Evolutionary conservation across 345 rosid genomes (phyloP).

Genomic region (Aethionema arabicum): DNA sequence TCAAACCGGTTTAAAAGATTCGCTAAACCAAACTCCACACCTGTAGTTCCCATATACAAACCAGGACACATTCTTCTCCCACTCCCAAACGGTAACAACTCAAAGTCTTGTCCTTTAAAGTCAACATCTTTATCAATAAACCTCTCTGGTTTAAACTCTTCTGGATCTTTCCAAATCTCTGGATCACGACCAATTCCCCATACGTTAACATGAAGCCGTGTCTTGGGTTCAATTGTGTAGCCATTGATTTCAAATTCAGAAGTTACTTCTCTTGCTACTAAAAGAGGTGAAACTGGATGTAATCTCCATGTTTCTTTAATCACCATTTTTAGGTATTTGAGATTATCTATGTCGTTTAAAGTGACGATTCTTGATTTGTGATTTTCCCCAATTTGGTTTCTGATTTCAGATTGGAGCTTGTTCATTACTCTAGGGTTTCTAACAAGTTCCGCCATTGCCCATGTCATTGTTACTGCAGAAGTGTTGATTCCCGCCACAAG

Average conservation of each 20-base stretch:
- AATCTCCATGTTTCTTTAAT: slow-evolving; percentile 45
- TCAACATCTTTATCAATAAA: slow-evolving; percentile 37
- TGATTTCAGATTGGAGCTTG: slow-evolving; percentile 52
- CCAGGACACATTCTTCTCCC: slow-evolving; percentile 46
- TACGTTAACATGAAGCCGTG: slow-evolving; percentile 38
- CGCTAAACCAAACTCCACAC: slow-evolving; percentile 38
- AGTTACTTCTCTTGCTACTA: slow-evolving; percentile 43
- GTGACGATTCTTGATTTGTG: slow-evolving; percentile 21
- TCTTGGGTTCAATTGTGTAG: slow-evolving; percentile 38
- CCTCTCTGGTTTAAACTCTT: slow-evolving; percentile 42
- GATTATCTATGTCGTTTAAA: slow-evolving; percentile 23
- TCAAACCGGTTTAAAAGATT: slow-evolving; percentile 37
- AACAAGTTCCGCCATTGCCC: slow-evolving; percentile 65
- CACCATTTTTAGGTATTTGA: slow-evolving; percentile 42
- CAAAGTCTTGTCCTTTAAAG: slow-evolving; percentile 37
- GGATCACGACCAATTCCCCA: slow-evolving; percentile 46
- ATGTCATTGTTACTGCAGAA: slow-evolving; percentile 39
- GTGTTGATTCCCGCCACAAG: slow-evolving; percentile 49
- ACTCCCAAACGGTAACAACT: slow-evolving; percentile 35
- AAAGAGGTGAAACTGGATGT: slow-evolving; percentile 43
- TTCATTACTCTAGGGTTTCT: slow-evolving; percentile 52
- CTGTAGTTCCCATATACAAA: slow-evolving; percentile 29
- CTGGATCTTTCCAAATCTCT: slow-evolving; percentile 33
- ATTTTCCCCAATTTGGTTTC: slow-evolving; percentile 29
- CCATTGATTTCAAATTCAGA: slow-evolving; percentile 32